phyloP scores from a whole-genome alignment of 2,329 filamentous ascomycete genomes.

The Fusarium sp. region DNA sequence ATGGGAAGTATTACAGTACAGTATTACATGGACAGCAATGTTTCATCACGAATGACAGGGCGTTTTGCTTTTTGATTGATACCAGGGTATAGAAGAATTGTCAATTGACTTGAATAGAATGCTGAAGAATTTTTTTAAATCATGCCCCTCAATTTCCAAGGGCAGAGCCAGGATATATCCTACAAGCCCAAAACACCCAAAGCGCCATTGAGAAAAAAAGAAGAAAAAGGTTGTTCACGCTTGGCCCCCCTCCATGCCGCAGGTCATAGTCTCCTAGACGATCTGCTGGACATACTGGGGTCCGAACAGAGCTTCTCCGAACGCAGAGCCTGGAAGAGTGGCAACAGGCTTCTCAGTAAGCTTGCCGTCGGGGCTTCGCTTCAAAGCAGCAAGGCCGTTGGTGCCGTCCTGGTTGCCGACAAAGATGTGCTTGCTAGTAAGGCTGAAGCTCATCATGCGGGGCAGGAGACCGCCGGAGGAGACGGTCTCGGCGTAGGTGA shows the following conservation, averaged over 20 bases:
- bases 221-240: neutral
- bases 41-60: conserved; percentile 19
- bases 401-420: conserved; percentile 62
- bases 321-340: conserved; percentile 44
- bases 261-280: conserved; percentile 24
- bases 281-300: conserved; percentile 55
- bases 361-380: conserved; percentile 50
- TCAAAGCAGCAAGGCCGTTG: conserved; percentile 57
- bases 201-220: conserved; percentile 28
- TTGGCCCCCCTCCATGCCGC: neutral
- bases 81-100: conserved; percentile 28
- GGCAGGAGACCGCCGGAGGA: conserved; percentile 56
- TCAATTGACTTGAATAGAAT: conserved; percentile 25
- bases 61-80: conserved; percentile 25
- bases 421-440: conserved; percentile 58
- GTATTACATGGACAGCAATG: conserved; percentile 4
- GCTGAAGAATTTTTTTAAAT: conserved; percentile 10
- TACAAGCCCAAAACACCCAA: conserved; percentile 36
- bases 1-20: conserved; percentile 2
- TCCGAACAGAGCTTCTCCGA: conserved; percentile 49
- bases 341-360: conserved; percentile 49
- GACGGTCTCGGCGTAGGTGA: conserved; percentile 54
- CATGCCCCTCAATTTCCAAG: conserved; percentile 17
- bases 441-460: conserved; percentile 61
- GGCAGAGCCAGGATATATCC: conserved; percentile 16